Base-by-base conservation (phyloP, 2,329 filamentous ascomycete genomes). In the Metarhizium robertsii region DNA sequence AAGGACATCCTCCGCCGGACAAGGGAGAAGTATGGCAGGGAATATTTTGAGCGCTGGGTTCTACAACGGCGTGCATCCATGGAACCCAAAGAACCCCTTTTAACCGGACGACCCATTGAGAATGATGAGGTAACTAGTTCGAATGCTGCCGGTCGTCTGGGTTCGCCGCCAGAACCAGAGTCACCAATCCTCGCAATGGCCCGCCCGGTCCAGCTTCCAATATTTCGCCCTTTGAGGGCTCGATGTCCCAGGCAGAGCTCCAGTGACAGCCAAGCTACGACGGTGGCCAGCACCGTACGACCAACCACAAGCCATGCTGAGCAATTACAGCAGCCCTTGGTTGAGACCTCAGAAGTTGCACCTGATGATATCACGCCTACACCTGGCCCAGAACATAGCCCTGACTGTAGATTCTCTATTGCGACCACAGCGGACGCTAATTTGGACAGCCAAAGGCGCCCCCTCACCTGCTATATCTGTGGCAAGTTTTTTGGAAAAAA, bases 401-500 rank as follows among this genome's bases (percentile, higher is more conserved):
- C 42, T 30, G 8, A 40, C 13, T 50, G 53, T 10, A 50, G 50
- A 11, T 13, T 55, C 4, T 57, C 57, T 7, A 10, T 43, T 16
- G 53, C 53, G 20, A 38, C 53, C 6, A 55, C 57, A 7, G 30
- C 53, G 43, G 7, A 13, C 6, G 43, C 25, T 25, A 16, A 6
- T 13, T 8, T 45, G 43, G 53, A 57, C 11, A 6, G 25, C 3
- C 47, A 52, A 6, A 8, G 6, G 18, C 36, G 51, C 20, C 49
- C 32, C 16, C 7, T 14, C 2, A 1, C 6, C 14, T 60, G 59
- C 34, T 55, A 38, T 30, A 47, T 60, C 6, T 60, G 59, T 40
- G 57, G 54, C 47, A 34, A 48, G 16, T n/a, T 34, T 6, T 34
- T 59, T 40, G 57, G 54, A 1, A 25, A 14, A 4, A 53, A 52